Evolutionary conservation across 306 rosid genomes (phyloP), one percentile per base, ranked within the genome.

Genomic region (Dryas drummondii): DNA sequence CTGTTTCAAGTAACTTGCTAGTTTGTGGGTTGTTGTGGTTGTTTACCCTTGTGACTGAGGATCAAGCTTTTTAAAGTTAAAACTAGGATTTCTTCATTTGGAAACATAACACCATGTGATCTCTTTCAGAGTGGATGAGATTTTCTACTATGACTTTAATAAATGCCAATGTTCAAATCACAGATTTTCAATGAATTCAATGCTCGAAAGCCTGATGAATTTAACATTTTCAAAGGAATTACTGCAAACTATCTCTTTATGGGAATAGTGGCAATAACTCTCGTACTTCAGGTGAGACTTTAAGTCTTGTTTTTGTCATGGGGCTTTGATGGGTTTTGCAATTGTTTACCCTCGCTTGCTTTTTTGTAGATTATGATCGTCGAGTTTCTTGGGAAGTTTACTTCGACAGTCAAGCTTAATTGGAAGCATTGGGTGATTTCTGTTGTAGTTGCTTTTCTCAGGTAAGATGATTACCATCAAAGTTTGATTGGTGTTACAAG

Each of bases 161-260:
- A 9, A 46, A 5, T 57, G 41, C 4, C 10, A 27, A 26, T 59
- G 48, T 26, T 16, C 71, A 22, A 41, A 72, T 61, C 70, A 73
- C 93, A 94, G 97, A 64, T 94, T 50, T 94, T 91, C 50, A 94
- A 94, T 26, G 99, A 94, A 80, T 91, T 94, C 76, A 94, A 91
- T 79, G 97, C 98, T 11, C 84, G 96, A 53, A 94, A 94, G 80
- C 98, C 97, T 0, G 97, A 90, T 68, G 91, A 90, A 65, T 73
- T 75, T 54, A 94, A 94, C 71, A 85, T 94, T 49, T 94, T 94
- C 84, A 80, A 78, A 71, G 97, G 98, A 59, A 79, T 91, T 49
- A 84, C 91, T 3, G 81, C 73, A 75, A 94, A 94, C 73, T 86
- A 76, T 73, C 88, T 94, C 53, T 94, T 94, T 63, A 85, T 92